A percentile compares a stretch with the other conserved stretches of the same genome.
phyloP scores from a whole-genome alignment of 1,284 basidiomycete genomes.

The Xerocomus tenax region DNA sequence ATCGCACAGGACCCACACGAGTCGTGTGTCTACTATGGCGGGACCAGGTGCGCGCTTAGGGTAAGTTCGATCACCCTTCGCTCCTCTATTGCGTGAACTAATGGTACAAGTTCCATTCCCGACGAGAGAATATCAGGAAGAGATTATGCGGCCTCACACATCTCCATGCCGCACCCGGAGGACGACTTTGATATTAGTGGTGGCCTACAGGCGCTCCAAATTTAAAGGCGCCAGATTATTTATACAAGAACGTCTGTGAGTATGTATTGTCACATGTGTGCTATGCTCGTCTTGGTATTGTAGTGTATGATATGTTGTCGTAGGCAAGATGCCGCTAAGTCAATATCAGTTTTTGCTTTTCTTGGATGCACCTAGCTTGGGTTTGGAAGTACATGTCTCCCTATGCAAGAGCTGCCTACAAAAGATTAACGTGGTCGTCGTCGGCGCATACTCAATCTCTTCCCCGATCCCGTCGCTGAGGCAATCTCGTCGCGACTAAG shows the following conservation, averaged over 20 bases:
- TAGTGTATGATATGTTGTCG: neutral
- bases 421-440: slow-evolving; percentile 11
- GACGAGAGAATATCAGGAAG: slow-evolving; percentile 27
- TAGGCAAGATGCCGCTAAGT: neutral
- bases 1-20: slow-evolving; percentile 26
- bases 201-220: slow-evolving; percentile 21
- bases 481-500: slow-evolving; percentile 54
- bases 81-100: slow-evolving; percentile 6
- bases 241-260: slow-evolving; percentile 9
- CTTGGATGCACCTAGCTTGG: neutral
- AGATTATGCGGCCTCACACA: slow-evolving; percentile 17
- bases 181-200: slow-evolving; percentile 22
- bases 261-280: neutral
- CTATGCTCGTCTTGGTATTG: slow-evolving; percentile 4
- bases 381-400: neutral
- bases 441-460: slow-evolving; percentile 10
- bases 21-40: slow-evolving; percentile 19
- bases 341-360: neutral
- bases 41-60: slow-evolving; percentile 9
- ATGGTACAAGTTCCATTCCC: slow-evolving; percentile 15
- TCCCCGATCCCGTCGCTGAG: slow-evolving; percentile 32
- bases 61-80: slow-evolving; percentile 14
- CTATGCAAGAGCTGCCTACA: neutral
- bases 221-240: slow-evolving; percentile 14
- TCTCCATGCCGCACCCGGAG: slow-evolving; percentile 13